These are phyloP conservation scores for Saccharomycopsis lassenensis DNA, from an alignment of 805 yeast genomes.

Conservation along the genomic window DNA sequence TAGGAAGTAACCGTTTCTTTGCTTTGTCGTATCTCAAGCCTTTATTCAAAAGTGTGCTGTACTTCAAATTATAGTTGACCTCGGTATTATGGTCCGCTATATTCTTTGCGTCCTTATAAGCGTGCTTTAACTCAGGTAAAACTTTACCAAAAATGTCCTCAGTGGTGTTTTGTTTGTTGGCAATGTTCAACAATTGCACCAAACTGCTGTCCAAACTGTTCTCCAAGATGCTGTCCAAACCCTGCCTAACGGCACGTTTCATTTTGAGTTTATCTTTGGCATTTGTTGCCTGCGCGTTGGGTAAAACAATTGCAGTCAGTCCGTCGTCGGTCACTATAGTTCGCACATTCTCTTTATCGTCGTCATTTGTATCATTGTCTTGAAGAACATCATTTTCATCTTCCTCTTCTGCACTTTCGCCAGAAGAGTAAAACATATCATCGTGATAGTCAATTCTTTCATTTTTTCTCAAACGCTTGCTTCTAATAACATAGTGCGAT, in stretches of 20 bases:
- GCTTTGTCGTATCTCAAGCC: too few species aligned
- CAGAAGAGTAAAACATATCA: slow-evolving; percentile 1
- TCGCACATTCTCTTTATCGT: not conserved
- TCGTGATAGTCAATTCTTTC: slow-evolving; percentile 7
- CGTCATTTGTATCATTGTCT: not conserved
- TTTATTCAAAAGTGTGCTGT: too few species aligned
- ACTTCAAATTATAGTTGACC: too few species aligned
- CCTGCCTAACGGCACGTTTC: too few species aligned
- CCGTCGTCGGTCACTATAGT: not conserved
- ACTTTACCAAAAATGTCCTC: not conserved
- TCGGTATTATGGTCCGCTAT: not conserved
- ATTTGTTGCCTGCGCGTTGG: not conserved
- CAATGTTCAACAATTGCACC: too few species aligned
- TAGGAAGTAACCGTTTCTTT: too few species aligned
- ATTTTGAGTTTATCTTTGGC: slow-evolving; percentile 1
- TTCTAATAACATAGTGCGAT: too few species aligned
- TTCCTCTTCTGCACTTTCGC: slow-evolving; percentile 1
- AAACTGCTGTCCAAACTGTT: too few species aligned
- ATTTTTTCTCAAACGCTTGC: too few species aligned
- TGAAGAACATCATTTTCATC: slow-evolving; percentile 1
- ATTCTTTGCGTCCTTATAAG: not conserved
- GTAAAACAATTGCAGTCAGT: not conserved
- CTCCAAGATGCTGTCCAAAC: too few species aligned
- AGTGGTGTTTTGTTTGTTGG: not conserved
- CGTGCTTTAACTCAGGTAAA: not conserved